Evolutionary conservation across 306 rosid species (phyloP).

Genomic region (Casuarina equisetifolia): DNA sequence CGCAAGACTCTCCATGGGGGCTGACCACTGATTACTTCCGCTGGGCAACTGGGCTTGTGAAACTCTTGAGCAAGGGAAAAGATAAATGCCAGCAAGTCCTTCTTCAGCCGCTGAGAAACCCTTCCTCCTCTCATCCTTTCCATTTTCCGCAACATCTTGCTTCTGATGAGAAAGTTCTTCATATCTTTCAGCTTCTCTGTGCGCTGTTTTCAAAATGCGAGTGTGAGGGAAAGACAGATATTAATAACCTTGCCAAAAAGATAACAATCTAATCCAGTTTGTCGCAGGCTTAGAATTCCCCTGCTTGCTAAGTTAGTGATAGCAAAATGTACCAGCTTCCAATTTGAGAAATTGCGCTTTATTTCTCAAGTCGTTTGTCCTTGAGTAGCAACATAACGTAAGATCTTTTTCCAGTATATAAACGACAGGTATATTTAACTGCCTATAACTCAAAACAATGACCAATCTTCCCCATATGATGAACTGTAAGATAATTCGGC

Average conservation of each 20-base stretch:
- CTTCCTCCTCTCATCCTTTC: neutral
- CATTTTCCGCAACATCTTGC: neutral
- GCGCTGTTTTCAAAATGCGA: conserved; percentile 9
- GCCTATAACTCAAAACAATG: neutral
- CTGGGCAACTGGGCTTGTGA: conserved; percentile 4
- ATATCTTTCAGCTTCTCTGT: conserved; percentile 14
- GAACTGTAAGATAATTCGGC: neutral
- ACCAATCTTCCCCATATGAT: neutral
- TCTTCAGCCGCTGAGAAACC: conserved; percentile 15
- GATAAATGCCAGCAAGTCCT: conserved; percentile 12
- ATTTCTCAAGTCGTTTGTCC: neutral
- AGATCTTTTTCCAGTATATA: neutral
- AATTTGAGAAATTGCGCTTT: neutral
- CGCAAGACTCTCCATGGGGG: neutral
- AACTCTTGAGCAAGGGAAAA: conserved; percentile 13
- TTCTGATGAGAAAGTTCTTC: conserved; percentile 10
- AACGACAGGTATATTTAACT: neutral
- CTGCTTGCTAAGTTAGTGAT: neutral
- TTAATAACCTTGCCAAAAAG: neutral
- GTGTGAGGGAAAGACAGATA: neutral
- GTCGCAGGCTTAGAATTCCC: neutral
- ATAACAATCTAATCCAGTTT: neutral
- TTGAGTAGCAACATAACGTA: neutral
- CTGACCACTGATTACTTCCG: conserved; percentile 16
- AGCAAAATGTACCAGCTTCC: neutral